A percentile compares a stretch with the other conserved stretches of the same genome.
Conservation (phyloP, 257 asterid genomes). For the Nicotiana tomentosiformis region DNA sequence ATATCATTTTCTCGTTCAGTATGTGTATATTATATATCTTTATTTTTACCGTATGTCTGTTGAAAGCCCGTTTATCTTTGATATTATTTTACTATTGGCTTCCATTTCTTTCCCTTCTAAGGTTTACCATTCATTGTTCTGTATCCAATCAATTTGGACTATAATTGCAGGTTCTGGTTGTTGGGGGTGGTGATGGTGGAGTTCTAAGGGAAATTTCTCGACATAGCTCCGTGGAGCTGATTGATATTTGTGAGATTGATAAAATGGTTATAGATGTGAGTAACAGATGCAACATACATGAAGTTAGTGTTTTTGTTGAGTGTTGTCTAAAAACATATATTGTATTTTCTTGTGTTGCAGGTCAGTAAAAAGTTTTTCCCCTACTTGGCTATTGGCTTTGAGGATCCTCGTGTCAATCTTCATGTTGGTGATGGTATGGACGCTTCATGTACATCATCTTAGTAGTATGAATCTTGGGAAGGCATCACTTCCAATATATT, state of each 20-base stretch:
- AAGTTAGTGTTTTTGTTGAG: slow-evolving; percentile 1
- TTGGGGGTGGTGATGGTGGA: slow-evolving; percentile 99
- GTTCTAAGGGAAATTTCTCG: slow-evolving; percentile 93
- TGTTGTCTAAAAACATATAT: neutral
- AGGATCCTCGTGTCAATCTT: slow-evolving; percentile 92
- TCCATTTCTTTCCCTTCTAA: neutral
- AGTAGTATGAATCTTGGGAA: neutral
- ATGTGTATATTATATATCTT: neutral
- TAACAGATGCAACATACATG: neutral
- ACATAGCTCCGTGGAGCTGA: slow-evolving; percentile 77
- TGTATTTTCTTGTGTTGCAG: slow-evolving; percentile 33
- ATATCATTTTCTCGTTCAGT: neutral
- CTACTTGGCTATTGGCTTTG: slow-evolving; percentile 84
- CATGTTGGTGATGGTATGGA: slow-evolving; percentile 91
- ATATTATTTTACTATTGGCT: neutral
- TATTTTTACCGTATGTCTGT: neutral
- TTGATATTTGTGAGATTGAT: slow-evolving; percentile 96
- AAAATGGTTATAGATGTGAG: slow-evolving; percentile 96
- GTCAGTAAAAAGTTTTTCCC: slow-evolving; percentile 93
- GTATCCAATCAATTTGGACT: slow-evolving; percentile 10
- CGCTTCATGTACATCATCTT: neutral
- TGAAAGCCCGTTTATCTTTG: neutral
- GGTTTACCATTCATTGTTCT: neutral
- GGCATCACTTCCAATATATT: neutral
- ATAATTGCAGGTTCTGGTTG: slow-evolving; percentile 76